A percentile compares a stretch with the other conserved stretches of the same genome.
These are phyloP conservation scores for Fraxinus greggii DNA, from an alignment of 305 asterid species.

Conservation along the genomic window DNA sequence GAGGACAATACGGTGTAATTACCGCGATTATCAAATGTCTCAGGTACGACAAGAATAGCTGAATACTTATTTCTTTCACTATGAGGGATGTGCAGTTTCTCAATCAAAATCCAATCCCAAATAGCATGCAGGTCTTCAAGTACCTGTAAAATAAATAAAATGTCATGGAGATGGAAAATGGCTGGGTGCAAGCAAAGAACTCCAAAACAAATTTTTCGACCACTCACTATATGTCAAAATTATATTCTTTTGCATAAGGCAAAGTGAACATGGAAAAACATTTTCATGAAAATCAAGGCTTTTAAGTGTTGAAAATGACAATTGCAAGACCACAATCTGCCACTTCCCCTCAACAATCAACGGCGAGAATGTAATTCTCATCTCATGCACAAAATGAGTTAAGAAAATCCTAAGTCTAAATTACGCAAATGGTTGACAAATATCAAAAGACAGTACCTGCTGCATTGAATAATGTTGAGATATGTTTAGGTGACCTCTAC, in stretches of 20 bases:
- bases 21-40: conserved; percentile 93
- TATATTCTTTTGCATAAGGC: conserved; percentile 1
- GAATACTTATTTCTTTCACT: conserved; percentile 70
- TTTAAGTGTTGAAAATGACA: conserved; percentile 9
- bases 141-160: conserved; percentile 45
- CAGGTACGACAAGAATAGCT: conserved; percentile 86
- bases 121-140: conserved; percentile 84
- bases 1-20: conserved; percentile 25
- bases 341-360: conserved; percentile 13
- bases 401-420: conserved; percentile 13
- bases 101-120: conserved; percentile 90
- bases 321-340: conserved; percentile 5
- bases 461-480: conserved; percentile 82
- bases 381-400: conserved; percentile 11
- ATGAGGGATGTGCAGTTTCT: conserved; percentile 65
- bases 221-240: conserved; percentile 9
- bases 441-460: conserved; percentile 54
- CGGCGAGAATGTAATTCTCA: conserved; percentile 1
- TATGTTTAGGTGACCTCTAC: conserved; percentile 91
- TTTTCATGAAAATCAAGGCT: conserved; percentile 12
- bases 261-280: conserved; percentile 12
- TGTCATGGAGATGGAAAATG: background rate
- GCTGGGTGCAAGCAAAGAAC: background rate
- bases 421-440: conserved; percentile 3
- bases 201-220: background rate